These are phyloP conservation scores for Ustilago crameri DNA, from an alignment of 1,284 basidiomycete genomes.

Conservation along the genomic window DNA sequence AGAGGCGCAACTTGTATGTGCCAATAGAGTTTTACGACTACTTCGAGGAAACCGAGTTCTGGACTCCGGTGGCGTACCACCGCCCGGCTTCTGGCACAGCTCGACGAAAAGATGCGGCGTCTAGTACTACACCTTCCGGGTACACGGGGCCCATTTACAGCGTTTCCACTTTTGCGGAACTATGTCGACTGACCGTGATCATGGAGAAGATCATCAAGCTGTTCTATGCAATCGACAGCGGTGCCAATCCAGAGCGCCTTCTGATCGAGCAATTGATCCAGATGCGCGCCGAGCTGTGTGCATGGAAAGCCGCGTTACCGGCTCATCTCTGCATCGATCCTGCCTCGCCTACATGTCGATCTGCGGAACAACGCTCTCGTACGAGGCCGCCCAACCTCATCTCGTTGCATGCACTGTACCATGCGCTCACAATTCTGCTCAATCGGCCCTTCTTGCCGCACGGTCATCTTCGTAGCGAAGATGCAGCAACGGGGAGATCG, in stretches of 20 bases:
- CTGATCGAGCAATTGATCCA: constrained; percentile 51
- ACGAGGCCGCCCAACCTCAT: constrained; percentile 62
- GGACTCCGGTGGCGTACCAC: constrained; percentile 61
- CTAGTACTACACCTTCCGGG: constrained; percentile 8
- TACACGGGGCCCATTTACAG: constrained; percentile 58
- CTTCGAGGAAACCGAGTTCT: constrained; percentile 64
- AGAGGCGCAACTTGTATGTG: constrained; percentile 52
- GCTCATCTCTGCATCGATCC: constrained; percentile 36
- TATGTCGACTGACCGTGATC: constrained; percentile 59
- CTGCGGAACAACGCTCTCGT: constrained; percentile 4
- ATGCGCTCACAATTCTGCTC: constrained; percentile 61
- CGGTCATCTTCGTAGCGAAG: constrained; percentile 33
- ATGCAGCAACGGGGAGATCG: constrained; percentile 29
- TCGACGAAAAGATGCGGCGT: too few species aligned
- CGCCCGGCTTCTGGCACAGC: background rate
- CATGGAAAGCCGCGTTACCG: constrained; percentile 30
- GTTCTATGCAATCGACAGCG: constrained; percentile 22
- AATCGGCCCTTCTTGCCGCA: constrained; percentile 65
- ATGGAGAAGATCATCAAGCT: constrained; percentile 48
- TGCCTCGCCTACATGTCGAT: constrained; percentile 35
- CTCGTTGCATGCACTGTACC: constrained; percentile 62
- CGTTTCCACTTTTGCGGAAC: constrained; percentile 62
- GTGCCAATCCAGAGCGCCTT: constrained; percentile 5
- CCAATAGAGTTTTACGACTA: constrained; percentile 58
- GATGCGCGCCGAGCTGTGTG: constrained; percentile 48